A percentile compares a stretch with the other conserved stretches of the same genome.
Evolutionary conservation across 495 filamentous ascomycete genomes (phyloP).

Genomic region (Venustampulla echinocandica): DNA sequence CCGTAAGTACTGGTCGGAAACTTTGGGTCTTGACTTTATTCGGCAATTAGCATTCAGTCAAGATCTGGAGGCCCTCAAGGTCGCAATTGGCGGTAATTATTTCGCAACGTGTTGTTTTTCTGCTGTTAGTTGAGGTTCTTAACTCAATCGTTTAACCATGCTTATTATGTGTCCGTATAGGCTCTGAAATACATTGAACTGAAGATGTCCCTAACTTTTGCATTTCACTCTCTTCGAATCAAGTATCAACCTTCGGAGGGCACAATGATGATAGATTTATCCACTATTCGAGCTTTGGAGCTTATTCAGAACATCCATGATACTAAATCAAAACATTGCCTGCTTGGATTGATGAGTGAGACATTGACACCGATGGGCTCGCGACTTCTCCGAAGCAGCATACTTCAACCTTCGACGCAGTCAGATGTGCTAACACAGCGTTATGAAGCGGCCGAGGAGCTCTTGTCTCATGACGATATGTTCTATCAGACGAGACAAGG

Average conservation of each 20-base stretch:
- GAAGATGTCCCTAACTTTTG: conserved; percentile 51
- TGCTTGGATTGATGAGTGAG: conserved; percentile 78
- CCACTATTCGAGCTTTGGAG: conserved; percentile 77
- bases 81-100: conserved; percentile 73
- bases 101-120: conserved; percentile 85
- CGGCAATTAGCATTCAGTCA: conserved; percentile 67
- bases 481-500: conserved; percentile 68
- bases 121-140: conserved; percentile 49
- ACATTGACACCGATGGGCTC: conserved; percentile 84
- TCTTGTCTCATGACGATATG: conserved; percentile 78
- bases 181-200: conserved; percentile 75
- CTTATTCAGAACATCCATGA: conserved; percentile 81
- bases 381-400: conserved; percentile 67
- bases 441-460: conserved; percentile 77
- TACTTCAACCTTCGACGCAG: conserved; percentile 85
- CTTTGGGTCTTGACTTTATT: conserved; percentile 66
- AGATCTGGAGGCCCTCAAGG: conserved; percentile 69
- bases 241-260: conserved; percentile 84
- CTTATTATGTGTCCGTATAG: conserved; percentile 34
- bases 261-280: conserved; percentile 88
- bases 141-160: not conserved
- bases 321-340: conserved; percentile 61
- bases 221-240: conserved; percentile 70
- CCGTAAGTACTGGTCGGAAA: conserved; percentile 85
- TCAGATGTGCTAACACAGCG: conserved; percentile 49